Conservation (phyloP, 2,329 filamentous ascomycete species). For the Stachybotrys echinatus region DNA sequence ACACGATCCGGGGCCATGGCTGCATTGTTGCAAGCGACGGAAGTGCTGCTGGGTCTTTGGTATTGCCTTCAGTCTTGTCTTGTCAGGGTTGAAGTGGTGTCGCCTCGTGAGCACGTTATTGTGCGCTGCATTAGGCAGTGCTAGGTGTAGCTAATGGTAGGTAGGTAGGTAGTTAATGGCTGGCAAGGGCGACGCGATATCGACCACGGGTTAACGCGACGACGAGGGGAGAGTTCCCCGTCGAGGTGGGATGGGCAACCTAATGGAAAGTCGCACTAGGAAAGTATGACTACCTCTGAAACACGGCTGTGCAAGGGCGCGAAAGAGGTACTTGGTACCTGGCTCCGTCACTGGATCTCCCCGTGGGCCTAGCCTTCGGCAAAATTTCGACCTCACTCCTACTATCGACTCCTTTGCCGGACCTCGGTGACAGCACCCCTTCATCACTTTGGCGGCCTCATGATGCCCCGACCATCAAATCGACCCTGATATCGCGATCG, state of each 20-base stretch:
- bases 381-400: constrained; percentile 30
- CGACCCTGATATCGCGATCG: constrained; percentile 36
- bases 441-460: constrained; percentile 35
- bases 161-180: no score
- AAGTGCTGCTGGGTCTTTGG: background rate
- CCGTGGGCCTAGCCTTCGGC: constrained; percentile 18
- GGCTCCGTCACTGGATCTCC: constrained; percentile 9
- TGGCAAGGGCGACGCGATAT: background rate
- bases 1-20: constrained; percentile 62
- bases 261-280: background rate
- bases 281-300: background rate
- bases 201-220: constrained; percentile 9
- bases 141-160: no score
- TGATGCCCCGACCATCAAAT: constrained; percentile 39
- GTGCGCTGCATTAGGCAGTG: no score
- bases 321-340: constrained; percentile 18
- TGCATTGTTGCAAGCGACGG: constrained; percentile 35
- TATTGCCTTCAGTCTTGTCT: no score
- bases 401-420: constrained; percentile 20
- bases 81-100: background rate
- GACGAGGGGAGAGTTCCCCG: constrained; percentile 17
- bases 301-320: background rate
- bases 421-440: constrained; percentile 16
- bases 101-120: background rate
- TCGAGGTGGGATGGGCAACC: constrained; percentile 10